Conservation (phyloP, 140 eudicot species). For the Senecio squalidus region DNA sequence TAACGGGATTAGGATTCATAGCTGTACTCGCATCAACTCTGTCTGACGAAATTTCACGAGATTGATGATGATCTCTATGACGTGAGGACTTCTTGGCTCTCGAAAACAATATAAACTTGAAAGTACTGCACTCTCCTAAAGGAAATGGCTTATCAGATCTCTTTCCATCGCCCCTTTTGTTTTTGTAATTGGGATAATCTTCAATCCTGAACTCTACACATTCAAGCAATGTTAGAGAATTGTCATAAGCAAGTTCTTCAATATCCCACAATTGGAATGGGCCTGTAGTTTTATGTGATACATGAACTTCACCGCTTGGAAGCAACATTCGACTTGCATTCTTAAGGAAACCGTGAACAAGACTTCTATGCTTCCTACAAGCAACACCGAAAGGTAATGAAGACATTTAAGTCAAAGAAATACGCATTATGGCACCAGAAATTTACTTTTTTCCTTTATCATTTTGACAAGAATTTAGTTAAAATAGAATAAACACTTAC, state of each 20-base stretch:
- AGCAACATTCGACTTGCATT: conserved; percentile 41
- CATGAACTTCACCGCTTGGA: conserved; percentile 45
- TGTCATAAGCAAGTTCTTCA: conserved; percentile 31
- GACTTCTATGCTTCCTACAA: conserved; percentile 42
- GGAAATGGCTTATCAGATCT: conserved; percentile 20
- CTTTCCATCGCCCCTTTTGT: conserved; percentile 50
- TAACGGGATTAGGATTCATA: neutral
- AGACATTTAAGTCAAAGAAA: neutral
- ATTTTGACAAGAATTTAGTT: too few relatives aligned
- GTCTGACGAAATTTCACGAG: neutral
- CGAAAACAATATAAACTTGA: neutral
- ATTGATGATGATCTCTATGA: neutral
- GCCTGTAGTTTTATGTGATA: conserved; percentile 42
- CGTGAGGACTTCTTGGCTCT: neutral
- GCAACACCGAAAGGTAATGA: neutral
- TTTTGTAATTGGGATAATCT: conserved; percentile 28
- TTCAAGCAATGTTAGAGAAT: conserved; percentile 21
- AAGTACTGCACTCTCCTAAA: neutral
- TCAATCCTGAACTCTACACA: conserved; percentile 19
- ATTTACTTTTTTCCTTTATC: too few relatives aligned
- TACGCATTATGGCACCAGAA: neutral
- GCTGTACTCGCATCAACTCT: neutral
- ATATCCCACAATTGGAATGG: conserved; percentile 45
- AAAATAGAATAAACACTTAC: too few relatives aligned
- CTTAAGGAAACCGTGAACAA: conserved; percentile 42